phyloP scores from a whole-genome alignment of 208 protist genomes.

The Leishmania arabica region DNA sequence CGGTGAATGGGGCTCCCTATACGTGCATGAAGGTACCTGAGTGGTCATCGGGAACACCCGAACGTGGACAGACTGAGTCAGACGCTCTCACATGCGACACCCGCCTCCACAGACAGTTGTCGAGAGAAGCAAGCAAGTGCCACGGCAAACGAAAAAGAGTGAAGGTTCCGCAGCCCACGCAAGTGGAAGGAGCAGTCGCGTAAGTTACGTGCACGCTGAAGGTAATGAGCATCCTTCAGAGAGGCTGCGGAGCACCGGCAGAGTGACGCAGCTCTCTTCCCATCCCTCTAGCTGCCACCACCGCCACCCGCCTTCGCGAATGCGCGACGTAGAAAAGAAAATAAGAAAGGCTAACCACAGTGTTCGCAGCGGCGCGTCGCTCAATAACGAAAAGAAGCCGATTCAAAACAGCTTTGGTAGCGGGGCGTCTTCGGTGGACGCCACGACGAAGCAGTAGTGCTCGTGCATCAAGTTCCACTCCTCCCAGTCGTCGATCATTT shows the following conservation, averaged over 20 bases:
- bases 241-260: neutral
- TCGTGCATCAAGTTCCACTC: slow-evolving; percentile 93
- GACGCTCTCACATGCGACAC: no score
- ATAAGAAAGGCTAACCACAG: neutral
- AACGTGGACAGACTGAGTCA: neutral
- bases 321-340: no score
- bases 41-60: neutral
- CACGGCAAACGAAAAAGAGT: neutral
- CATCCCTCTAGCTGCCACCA: neutral
- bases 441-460: slow-evolving; percentile 91
- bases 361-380: neutral
- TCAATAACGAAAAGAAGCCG: neutral
- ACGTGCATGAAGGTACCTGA: neutral
- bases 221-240: neutral
- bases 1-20: neutral
- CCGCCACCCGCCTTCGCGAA: neutral
- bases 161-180: neutral
- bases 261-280: neutral
- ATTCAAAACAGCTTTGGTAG: slow-evolving; percentile 51
- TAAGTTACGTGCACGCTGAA: neutral
- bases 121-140: neutral
- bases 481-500: slow-evolving; percentile 94
- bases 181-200: no score
- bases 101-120: neutral
- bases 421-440: slow-evolving; percentile 43